Base-by-base conservation (phyloP, 1,284 basidiomycete species). In the Ustilago nuda region DNA sequence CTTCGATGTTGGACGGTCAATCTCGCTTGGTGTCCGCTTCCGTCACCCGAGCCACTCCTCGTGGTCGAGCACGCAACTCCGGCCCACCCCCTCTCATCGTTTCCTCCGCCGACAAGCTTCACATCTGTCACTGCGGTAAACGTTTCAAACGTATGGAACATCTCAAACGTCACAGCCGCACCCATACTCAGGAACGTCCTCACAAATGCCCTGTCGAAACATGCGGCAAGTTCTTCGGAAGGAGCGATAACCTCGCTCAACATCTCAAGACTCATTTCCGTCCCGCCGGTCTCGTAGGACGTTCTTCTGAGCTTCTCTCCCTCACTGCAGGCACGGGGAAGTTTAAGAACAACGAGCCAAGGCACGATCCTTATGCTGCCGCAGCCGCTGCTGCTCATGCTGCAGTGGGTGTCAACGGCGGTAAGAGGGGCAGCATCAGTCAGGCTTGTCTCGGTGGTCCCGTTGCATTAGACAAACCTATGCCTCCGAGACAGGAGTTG, bases 81-180 rank as follows among this genome's bases (percentile, higher is more conserved):
- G 78, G 72, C 4, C 80, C 82, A 17, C 84, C 84, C 0, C 84
- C 84, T 23, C 77, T 85, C 17, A 79, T 85, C 23, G 84, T 85
- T 56, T 82, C 78, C 78, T 78, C 72, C n/a, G 82, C 82, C 11
- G 80, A 85, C 70, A 85, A 85, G 67, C 60, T 78, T 39, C 84
- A 85, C 58, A 82, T 82, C 45, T 85, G 84, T 62, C 77, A 81
- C 72, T 84, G 84, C 54, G 83, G 83, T 23, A 83, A 84, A 72
- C 76, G 84, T 32, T 85, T 85, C 75, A 84, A 83, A 71, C 72
- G 84, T 32, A 77, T 84, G 72, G 84, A 85, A 66, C 84, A 85
- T 39, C 78, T 85, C 56, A 85, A 85, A 73, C 79, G 84, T n/a
- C 84, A 85, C 78, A 80, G 77, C 55, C 82, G 82, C 50, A 82